A percentile compares a stretch with the other conserved stretches of the same genome.
phyloP scores from a whole-genome alignment of 345 rosid genomes.

The Erucastrum elatum region DNA sequence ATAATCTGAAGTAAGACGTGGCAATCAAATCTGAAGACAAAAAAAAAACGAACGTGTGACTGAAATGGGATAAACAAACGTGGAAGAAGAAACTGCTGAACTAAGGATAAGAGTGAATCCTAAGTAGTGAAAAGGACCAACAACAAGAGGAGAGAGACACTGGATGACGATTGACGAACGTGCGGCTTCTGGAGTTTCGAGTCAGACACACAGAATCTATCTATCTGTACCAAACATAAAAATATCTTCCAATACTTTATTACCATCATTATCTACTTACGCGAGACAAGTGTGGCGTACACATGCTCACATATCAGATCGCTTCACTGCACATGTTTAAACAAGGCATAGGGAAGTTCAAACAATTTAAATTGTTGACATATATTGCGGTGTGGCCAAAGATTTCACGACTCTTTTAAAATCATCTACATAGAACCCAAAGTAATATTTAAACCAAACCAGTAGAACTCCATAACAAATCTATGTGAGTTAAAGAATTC shows the following conservation, averaged over 20 bases:
- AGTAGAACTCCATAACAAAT: neutral
- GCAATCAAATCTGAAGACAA: neutral
- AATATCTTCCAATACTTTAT: neutral
- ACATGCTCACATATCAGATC: neutral
- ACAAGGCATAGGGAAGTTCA: neutral
- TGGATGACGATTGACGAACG: constrained; percentile 28
- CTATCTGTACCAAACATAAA: neutral
- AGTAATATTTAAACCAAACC: neutral
- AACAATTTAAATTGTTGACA: neutral
- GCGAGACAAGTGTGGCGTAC: neutral
- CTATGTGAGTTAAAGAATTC: neutral
- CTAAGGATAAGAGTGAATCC: constrained; percentile 25
- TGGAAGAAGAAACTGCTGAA: neutral
- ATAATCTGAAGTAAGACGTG: neutral
- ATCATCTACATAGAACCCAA: neutral
- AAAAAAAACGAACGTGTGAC: neutral
- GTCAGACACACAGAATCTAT: constrained; percentile 25
- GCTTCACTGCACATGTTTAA: neutral
- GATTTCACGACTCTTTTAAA: neutral
- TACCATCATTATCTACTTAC: neutral
- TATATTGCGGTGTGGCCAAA: neutral
- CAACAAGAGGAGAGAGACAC: neutral
- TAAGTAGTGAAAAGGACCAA: constrained; percentile 4
- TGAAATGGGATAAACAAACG: neutral
- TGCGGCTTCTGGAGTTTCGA: constrained; percentile 25